Evolutionary conservation across 306 rosid species (phyloP), one percentile per base, ranked within the genome.

Genomic region (Arachis hypogaea): DNA sequence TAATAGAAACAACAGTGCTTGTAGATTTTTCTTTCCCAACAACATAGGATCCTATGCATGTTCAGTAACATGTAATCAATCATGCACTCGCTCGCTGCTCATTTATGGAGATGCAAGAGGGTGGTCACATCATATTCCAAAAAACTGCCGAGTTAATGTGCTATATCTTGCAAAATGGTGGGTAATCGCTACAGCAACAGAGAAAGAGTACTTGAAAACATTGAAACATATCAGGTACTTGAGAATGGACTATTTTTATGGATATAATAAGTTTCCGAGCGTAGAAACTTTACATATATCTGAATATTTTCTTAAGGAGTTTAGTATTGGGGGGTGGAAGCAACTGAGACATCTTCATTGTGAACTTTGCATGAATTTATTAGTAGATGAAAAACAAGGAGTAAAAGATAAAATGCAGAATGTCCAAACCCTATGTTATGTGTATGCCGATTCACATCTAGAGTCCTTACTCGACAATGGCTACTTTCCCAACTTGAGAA

Each of bases 21-120:
- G 66, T 14, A 75, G 79, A 4, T 38, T 75, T 29, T 65, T 59
- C 51, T 7, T 75, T 8, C 52, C 36, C 4, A 3, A 50, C 29
- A 1, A 36, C 2, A 4, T 5, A 7, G 18, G 5, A 1, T n/a
- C 5, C 9, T 7, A 54, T 33, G 7, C 28, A 5, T 38, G 30
- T 63, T 50, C 43, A 11, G 22, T 0, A 9, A n/a, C 10, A 40
- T 46, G 11, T 8, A 10, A 46, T 65, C 57, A 59, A 43, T 57
- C 70, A 1, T 44, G 5, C 16, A 7, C 55, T 6, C 59, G 59
- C 9, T 66, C 79, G 2, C 8, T 66, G 59, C 42, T 22, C 49
- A 56, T 55, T 7, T 6, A 5, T 10, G 46, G 46, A 6, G 3
- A 16, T 10, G 1, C 8, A 10, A 8, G 0, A 3, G 11, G 46